These are phyloP conservation scores for Hygrophorus pudorinus DNA, from an alignment of 768 basidiomycete species.

Conservation along the genomic window DNA sequence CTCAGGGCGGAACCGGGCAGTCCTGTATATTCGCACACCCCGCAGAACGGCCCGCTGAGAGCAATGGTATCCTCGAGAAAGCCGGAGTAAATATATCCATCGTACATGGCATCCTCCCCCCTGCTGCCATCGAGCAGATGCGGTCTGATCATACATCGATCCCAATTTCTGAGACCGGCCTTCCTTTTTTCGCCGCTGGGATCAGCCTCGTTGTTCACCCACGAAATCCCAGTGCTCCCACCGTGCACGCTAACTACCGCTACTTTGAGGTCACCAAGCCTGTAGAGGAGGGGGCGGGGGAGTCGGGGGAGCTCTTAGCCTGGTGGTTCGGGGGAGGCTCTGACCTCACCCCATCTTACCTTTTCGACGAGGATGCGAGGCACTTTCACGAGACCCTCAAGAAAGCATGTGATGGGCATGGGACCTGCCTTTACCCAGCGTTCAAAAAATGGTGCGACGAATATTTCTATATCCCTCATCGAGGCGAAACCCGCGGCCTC, in stretches of 20 bases:
- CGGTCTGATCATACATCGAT: constrained; percentile 79
- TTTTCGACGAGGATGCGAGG: constrained; percentile 75
- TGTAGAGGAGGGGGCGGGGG: constrained; percentile 14
- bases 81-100: constrained; percentile 93
- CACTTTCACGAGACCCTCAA: constrained; percentile 84
- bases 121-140: constrained; percentile 90
- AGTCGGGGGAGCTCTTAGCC: constrained; percentile 48
- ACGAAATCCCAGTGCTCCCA: constrained; percentile 86
- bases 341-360: constrained; percentile 90
- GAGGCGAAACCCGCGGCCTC: constrained; percentile 76
- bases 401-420: constrained; percentile 65
- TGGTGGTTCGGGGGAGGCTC: constrained; percentile 99
- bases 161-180: constrained; percentile 47
- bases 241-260: constrained; percentile 92
- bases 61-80: constrained; percentile 69
- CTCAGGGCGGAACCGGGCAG: constrained; percentile 65
- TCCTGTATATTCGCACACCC: constrained; percentile 73
- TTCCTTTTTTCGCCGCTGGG: constrained; percentile 92
- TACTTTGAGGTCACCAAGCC: constrained; percentile 87
- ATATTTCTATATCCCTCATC: constrained; percentile 90
- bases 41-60: constrained; percentile 21
- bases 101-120: constrained; percentile 82
- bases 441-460: constrained; percentile 98
- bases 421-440: constrained; percentile 52
- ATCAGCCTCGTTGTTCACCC: constrained; percentile 92